Evolutionary conservation across 1,284 basidiomycete genomes (phyloP), one percentile per base, ranked within the genome.

Genomic region (Rhodofomes roseus): DNA sequence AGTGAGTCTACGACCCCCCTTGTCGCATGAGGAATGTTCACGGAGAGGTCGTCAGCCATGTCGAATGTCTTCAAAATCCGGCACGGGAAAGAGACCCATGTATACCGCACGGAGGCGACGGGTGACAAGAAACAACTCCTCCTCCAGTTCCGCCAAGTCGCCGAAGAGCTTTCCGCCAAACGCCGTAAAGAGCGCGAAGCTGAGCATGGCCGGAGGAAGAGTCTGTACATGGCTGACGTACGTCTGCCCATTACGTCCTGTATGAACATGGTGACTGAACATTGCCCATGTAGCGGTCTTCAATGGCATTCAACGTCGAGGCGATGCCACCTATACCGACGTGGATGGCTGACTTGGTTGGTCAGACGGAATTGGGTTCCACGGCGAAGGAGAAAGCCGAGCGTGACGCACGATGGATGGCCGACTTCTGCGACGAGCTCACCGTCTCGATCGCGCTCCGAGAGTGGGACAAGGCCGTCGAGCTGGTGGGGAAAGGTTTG

Each of bases 31-130:
- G 11, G 44, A 18, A 37, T 6, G 58, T 48, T 9, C 9, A n/a
- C n/a, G n/a, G n/a, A n/a, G n/a, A n/a, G n/a, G n/a, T n/a, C 51
- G 44, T 37, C 39, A 95, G 96, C 87, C 56, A 87, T 98, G 77
- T 93, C 89, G 18, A 97, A 98, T 69, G 96, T 97, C 1, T 91
- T 99, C 82, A 98, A 98, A 79, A 89, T 99, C 67, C 86, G 92
- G 65, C 86, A 96, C 57, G 90, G 91, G 8, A 96, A 96, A 73
- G 96, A 98, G 76, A 93, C 90, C 1, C 90, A 93, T 70, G 95
- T 99, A 9, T 98, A 95, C 73, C 85, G 95, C 37, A 93, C 93
- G 1, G 90, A 96, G 61, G 82, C 83, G 6, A 68, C 85, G 0
- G 80, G 87, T 36, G 95, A 98, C 67, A 99, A 99, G 80, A 94